A percentile compares a stretch with the other conserved stretches of the same genome.
Evolutionary conservation across 495 filamentous ascomycete species (phyloP).

Genomic region (Aspergillus conjunctus): DNA sequence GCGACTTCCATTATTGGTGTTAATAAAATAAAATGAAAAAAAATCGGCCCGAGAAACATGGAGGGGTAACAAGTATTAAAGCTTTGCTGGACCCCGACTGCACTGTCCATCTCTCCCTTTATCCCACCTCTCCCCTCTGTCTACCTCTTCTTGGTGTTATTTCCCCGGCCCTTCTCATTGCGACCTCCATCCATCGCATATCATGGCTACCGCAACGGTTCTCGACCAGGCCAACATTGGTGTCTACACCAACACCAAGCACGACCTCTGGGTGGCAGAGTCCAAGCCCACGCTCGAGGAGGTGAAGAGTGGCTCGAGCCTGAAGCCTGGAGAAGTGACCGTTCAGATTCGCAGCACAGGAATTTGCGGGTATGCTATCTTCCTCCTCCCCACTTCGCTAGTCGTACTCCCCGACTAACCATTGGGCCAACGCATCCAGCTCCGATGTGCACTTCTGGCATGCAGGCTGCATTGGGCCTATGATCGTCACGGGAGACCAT

Average conservation of each 20-base stretch:
- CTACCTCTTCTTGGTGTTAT: background rate
- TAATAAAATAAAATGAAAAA: background rate
- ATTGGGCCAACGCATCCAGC: constrained; percentile 41
- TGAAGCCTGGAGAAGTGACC: constrained; percentile 81
- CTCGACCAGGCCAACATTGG: constrained; percentile 82
- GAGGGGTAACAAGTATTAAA: constrained; percentile 30
- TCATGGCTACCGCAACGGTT: constrained; percentile 42
- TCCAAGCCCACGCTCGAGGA: constrained; percentile 74
- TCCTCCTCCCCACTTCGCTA: background rate
- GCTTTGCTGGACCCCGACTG: constrained; percentile 16
- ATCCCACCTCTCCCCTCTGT: constrained; percentile 14
- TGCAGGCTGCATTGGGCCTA: constrained; percentile 87
- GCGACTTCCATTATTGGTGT: background rate
- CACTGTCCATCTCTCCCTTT: constrained; percentile 14
- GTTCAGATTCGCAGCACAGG: constrained; percentile 86
- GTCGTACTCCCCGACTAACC: constrained; percentile 16
- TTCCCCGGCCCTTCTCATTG: constrained; percentile 6
- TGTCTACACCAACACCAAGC: constrained; percentile 89
- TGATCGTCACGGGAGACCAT: constrained; percentile 85
- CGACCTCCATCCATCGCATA: constrained; percentile 2
- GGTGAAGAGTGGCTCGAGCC: constrained; percentile 65
- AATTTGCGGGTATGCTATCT: constrained; percentile 75
- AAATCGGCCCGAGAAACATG: constrained; percentile 15
- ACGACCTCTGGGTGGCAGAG: constrained; percentile 87
- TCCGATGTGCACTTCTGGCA: constrained; percentile 98